Conservation (phyloP, 441 rosid genomes). For the Bocquillonia castaneifolia region DNA sequence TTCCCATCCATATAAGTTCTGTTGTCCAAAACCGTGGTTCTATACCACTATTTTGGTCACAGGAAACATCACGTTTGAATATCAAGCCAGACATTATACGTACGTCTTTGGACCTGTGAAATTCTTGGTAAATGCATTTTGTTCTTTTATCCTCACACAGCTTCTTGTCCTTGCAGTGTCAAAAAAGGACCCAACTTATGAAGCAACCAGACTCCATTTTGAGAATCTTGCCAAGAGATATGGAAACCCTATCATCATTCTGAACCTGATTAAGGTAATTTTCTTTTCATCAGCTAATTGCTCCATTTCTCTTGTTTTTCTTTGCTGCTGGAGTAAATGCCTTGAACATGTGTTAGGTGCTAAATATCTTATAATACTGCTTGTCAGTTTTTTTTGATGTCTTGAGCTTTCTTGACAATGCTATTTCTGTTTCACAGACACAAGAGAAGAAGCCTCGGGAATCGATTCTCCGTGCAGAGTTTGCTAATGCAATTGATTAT, state of each 20-base stretch:
- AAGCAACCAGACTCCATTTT: slow-evolving; percentile 91
- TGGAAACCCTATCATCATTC: slow-evolving; percentile 89
- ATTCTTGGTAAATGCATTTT: background rate
- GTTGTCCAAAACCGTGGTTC: slow-evolving; percentile 97
- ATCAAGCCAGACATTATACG: slow-evolving; percentile 93
- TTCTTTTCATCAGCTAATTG: slow-evolving; percentile 14
- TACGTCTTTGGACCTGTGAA: slow-evolving; percentile 36
- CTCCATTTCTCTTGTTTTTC: background rate
- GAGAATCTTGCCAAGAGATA: slow-evolving; percentile 90
- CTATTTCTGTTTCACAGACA: slow-evolving; percentile 45
- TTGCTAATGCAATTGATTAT: slow-evolving; percentile 86
- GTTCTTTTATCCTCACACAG: slow-evolving; percentile 11
- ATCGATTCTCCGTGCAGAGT: slow-evolving; percentile 83
- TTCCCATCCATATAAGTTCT: slow-evolving; percentile 76
- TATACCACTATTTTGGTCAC: slow-evolving; percentile 98
- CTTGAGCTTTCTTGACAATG: slow-evolving; percentile 13
- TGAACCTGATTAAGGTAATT: slow-evolving; percentile 88
- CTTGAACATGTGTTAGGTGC: slow-evolving; percentile 7
- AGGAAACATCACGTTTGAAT: slow-evolving; percentile 96
- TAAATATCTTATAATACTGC: background rate
- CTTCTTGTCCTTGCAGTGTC: slow-evolving; percentile 53
- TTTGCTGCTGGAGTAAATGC: slow-evolving; percentile 8
- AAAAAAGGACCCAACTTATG: slow-evolving; percentile 80
- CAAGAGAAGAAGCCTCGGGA: slow-evolving; percentile 95
- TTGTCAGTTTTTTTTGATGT: slow-evolving; percentile 13